A percentile compares a stretch with the other conserved stretches of the same genome.
These are phyloP conservation scores for Ormosia emarginata DNA, from an alignment of 306 rosid genomes.

Conservation along the genomic window DNA sequence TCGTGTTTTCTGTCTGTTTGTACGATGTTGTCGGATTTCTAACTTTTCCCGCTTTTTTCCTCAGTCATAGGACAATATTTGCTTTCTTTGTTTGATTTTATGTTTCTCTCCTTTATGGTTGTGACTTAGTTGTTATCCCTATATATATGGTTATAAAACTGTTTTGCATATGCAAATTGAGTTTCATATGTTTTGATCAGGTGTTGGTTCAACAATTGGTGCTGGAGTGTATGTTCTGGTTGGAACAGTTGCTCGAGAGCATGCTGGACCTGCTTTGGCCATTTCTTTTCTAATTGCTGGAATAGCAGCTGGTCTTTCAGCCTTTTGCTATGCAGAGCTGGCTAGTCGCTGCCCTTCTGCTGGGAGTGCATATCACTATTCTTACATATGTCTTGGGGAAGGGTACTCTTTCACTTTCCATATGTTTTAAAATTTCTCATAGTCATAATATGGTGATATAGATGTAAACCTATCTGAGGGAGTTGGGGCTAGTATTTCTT, in stretches of 20 bases:
- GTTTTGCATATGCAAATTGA: background rate
- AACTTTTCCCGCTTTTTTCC: slow-evolving; percentile 4
- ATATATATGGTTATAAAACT: background rate
- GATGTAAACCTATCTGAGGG: background rate
- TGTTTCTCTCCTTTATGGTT: background rate
- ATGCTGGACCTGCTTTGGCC: slow-evolving; percentile 82
- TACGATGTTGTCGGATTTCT: background rate
- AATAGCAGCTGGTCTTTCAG: slow-evolving; percentile 90
- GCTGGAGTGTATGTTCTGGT: slow-evolving; percentile 97
- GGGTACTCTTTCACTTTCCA: slow-evolving; percentile 47
- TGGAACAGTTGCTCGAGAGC: slow-evolving; percentile 95
- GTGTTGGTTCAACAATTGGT: slow-evolving; percentile 95
- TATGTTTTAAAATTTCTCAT: background rate
- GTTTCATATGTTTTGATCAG: slow-evolving; percentile 27
- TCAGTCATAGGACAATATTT: background rate
- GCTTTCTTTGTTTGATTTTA: background rate
- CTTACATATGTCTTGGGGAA: slow-evolving; percentile 94
- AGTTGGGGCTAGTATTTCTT: background rate
- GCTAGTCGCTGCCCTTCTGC: slow-evolving; percentile 96
- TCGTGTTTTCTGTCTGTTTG: background rate
- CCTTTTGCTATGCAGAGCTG: slow-evolving; percentile 95
- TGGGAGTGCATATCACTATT: slow-evolving; percentile 97
- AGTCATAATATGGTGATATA: background rate
- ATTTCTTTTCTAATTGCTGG: slow-evolving; percentile 86
- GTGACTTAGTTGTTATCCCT: background rate